Evolutionary conservation across 768 basidiomycete genomes (phyloP), one percentile per base, ranked within the genome.

Genomic region (Phanerochaete carnosa): DNA sequence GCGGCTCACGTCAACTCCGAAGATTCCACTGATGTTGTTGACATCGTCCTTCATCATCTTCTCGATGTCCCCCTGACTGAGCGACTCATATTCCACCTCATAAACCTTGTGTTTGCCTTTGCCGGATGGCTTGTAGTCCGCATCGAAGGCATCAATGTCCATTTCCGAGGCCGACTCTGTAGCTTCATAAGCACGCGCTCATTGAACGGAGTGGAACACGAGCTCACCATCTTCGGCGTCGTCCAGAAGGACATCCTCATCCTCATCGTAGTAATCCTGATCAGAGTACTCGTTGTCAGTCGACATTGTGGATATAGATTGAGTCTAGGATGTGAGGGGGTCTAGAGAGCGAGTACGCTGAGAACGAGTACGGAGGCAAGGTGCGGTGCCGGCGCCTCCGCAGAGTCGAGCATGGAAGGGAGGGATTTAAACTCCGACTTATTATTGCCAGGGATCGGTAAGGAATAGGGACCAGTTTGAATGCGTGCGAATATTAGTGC

Each of bases 11-110:
- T 96, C 90, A 53, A 95, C 88, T 28, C 93, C 92, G 32, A 95
- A 87, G 64, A 98, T 89, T 23, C 87, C 86, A 66, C 87, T 83
- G 62, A 98, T 90, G 73, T 95, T 86, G n/a, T 92, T 90, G 46
- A 94, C 78, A 68, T 95, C 92, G 56, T 77, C 72, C 61, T 80
- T 77, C 85, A 97, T 94, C 65, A 86, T 83, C 64, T 81, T 84
- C 79, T 91, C 88, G 55, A 99, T 86, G 25, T 87, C 85, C 5
- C 74, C 66, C 69, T 92, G 85, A 58, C 82, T 83, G 54, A 95
- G 83, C 13, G 88, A 82, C 59, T 90, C 85, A 70, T 87, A 90
- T n/a, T 92, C 87, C 45, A 97, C 84, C 68, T 97, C 93, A 70
- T 94, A 97, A 1, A 85, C 74, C 76, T 92, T 90, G 63, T 72